These are phyloP conservation scores for Colletotrichum scovillei DNA, from an alignment of 2,329 filamentous ascomycete species.

Conservation along the genomic window DNA sequence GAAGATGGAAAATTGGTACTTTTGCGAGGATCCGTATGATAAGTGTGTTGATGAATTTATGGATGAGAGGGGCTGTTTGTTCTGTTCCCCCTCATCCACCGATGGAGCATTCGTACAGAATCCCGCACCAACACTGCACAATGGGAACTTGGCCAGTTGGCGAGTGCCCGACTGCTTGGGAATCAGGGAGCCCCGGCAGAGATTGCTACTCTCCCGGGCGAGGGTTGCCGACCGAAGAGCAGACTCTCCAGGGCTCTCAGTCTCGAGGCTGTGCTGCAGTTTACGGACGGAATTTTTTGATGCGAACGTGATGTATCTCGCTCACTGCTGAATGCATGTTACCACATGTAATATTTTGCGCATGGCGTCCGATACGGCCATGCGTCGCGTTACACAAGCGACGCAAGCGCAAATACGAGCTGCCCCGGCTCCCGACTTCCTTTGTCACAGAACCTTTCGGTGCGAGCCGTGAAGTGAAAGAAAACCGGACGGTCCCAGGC, in stretches of 20 bases:
- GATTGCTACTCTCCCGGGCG: no score
- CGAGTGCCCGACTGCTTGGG: neutral
- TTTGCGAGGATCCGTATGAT: neutral
- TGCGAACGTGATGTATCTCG: neutral
- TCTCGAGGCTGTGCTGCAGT: neutral
- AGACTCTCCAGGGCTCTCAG: neutral
- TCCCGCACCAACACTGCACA: neutral
- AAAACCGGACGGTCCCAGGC: neutral
- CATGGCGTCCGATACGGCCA: no score
- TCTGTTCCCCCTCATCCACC: neutral
- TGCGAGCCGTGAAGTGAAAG: neutral
- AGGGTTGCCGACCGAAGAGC: no score
- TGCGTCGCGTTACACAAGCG: neutral
- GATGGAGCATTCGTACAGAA: neutral
- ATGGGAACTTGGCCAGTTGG: neutral
- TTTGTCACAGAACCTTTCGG: neutral
- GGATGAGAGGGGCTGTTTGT: neutral
- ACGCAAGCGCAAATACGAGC: neutral
- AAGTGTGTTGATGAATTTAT: neutral
- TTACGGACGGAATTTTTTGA: neutral
- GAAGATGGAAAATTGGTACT: neutral
- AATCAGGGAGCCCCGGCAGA: neutral
- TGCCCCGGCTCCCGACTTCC: neutral
- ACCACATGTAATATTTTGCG: no score
- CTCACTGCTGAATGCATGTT: neutral